These are phyloP conservation scores for Aspergillus sojae DNA, from an alignment of 2,329 filamentous ascomycete genomes.

Conservation along the genomic window DNA sequence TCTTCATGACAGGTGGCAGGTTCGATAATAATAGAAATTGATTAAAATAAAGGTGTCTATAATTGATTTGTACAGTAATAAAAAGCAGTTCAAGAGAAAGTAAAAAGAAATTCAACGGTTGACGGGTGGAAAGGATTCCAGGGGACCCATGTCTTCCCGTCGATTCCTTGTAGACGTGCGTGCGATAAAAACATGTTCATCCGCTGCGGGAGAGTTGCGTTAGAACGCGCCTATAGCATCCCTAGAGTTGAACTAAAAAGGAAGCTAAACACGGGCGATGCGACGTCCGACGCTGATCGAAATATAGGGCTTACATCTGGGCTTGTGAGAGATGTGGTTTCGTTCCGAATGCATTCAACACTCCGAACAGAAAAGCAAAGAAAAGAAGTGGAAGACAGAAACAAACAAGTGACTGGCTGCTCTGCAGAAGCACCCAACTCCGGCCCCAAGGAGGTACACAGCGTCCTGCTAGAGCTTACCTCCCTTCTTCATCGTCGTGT, in stretches of 20 bases:
- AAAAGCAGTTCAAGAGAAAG: neutral
- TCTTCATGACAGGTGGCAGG: constrained; percentile 14
- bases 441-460: constrained; percentile 6
- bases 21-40: neutral
- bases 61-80: constrained; percentile 1
- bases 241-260: constrained; percentile 6
- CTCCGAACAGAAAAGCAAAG: neutral
- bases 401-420: neutral
- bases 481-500: neutral
- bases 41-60: neutral
- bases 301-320: neutral
- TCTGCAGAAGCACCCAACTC: constrained; percentile 9
- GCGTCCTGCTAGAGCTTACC: neutral
- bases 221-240: constrained; percentile 11
- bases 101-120: constrained; percentile 10
- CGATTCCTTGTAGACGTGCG: constrained; percentile 24
- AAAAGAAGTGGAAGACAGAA: neutral
- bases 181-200: constrained; percentile 12
- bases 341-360: neutral
- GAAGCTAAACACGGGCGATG: constrained; percentile 6
- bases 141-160: constrained; percentile 25
- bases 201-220: constrained; percentile 14
- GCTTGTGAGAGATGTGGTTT: neutral
- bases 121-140: constrained; percentile 11
- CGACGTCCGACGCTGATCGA: constrained; percentile 5